Percentiles rank a stretch among this genome's conserved stretches.
Conservation (phyloP, 345 rosid species). For the Murraya paniculata region DNA sequence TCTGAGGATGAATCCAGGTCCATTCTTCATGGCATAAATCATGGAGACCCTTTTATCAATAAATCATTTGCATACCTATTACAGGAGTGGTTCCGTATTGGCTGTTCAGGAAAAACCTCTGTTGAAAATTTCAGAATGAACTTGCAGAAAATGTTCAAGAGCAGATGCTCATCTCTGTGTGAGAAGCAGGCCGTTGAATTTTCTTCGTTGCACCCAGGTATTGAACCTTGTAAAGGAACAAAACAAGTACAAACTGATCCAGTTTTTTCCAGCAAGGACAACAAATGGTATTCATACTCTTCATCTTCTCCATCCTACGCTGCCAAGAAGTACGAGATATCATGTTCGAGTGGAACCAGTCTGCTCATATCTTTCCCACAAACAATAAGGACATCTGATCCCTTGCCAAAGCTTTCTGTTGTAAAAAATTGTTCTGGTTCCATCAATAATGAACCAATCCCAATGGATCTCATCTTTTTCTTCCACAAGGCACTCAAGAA, state of each 20-base stretch:
- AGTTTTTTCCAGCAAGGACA: slow-evolving; percentile 25
- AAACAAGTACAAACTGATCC: slow-evolving; percentile 20
- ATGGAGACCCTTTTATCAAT: slow-evolving; percentile 28
- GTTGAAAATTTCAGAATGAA: slow-evolving; percentile 48
- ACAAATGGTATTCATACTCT: slow-evolving; percentile 25
- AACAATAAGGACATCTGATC: slow-evolving; percentile 22
- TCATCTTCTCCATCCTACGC: slow-evolving; percentile 20
- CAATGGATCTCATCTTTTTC: slow-evolving; percentile 70
- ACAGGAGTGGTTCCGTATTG: slow-evolving; percentile 56
- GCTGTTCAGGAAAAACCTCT: slow-evolving; percentile 57
- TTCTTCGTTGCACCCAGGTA: slow-evolving; percentile 26
- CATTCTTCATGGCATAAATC: slow-evolving; percentile 45
- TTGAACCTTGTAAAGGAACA: slow-evolving; percentile 22
- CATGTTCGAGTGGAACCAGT: slow-evolving; percentile 47
- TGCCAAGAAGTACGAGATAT: slow-evolving; percentile 28
- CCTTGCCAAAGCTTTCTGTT: slow-evolving; percentile 25
- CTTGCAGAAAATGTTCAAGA: slow-evolving; percentile 45
- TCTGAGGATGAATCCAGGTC: slow-evolving; percentile 49
- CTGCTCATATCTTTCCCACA: slow-evolving; percentile 36
- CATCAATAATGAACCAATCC: slow-evolving; percentile 35
- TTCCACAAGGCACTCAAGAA: slow-evolving; percentile 83
- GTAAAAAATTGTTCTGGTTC: slow-evolving; percentile 34
- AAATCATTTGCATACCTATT: slow-evolving; percentile 52
- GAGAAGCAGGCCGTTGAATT: slow-evolving; percentile 37
- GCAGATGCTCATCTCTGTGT: slow-evolving; percentile 33